Conservation (phyloP, 345 rosid genomes). For the Bruguiera gymnorhiza region DNA sequence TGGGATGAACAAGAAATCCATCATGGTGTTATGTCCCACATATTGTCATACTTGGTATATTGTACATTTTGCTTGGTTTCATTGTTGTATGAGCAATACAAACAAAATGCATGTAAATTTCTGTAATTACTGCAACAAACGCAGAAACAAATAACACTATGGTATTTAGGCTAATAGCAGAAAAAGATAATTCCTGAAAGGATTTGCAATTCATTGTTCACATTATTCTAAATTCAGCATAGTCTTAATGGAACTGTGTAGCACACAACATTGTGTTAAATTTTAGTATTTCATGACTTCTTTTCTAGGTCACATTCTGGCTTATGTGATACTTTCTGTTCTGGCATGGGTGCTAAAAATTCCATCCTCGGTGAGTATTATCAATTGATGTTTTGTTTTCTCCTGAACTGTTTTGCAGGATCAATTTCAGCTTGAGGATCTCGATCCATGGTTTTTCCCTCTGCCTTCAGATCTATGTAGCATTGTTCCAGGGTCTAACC, state of each 20-base stretch:
- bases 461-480: conserved; percentile 56
- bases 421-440: conserved; percentile 45
- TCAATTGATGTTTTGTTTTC: conserved; percentile 6
- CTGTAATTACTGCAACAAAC: too few species aligned
- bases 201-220: too few species aligned
- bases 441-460: conserved; percentile 85
- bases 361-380: background rate
- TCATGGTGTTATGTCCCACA: too few species aligned
- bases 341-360: background rate
- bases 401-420: conserved; percentile 37
- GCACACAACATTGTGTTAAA: background rate
- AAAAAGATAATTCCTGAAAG: too few species aligned
- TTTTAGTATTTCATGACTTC: background rate
- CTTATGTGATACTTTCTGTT: background rate
- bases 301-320: background rate
- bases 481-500: conserved; percentile 79
- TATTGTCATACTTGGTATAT: too few species aligned
- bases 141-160: too few species aligned
- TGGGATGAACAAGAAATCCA: too few species aligned
- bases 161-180: too few species aligned
- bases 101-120: too few species aligned
- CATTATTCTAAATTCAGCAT: background rate
- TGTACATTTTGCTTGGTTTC: too few species aligned
- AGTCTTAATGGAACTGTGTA: conserved; percentile 1
- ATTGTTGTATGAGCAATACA: too few species aligned